These are phyloP conservation scores for Zanthoxylum bungeanum DNA, from an alignment of 345 rosid genomes.

Conservation along the genomic window DNA sequence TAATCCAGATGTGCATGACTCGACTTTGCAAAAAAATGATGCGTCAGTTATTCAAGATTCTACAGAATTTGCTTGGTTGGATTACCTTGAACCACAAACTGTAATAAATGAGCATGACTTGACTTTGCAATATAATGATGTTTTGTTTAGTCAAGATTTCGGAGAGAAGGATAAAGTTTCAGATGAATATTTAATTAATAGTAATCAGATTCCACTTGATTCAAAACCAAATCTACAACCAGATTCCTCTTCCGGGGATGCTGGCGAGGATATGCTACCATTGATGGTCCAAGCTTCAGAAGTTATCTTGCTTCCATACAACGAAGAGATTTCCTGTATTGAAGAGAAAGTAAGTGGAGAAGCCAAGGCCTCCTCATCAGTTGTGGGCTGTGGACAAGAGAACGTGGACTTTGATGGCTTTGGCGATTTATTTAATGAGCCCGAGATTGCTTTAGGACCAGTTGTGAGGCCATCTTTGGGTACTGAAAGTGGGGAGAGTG, in stretches of 20 bases:
- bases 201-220: slow-evolving; percentile 24
- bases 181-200: slow-evolving; percentile 31
- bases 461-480: slow-evolving; percentile 54
- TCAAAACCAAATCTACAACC: slow-evolving; percentile 35
- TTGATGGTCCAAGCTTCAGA: slow-evolving; percentile 56
- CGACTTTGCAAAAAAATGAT: slow-evolving; percentile 33
- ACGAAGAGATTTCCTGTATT: slow-evolving; percentile 43
- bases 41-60: neutral
- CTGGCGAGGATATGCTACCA: slow-evolving; percentile 71
- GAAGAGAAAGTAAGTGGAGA: slow-evolving; percentile 34
- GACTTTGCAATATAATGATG: slow-evolving; percentile 34
- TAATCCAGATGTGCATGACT: slow-evolving; percentile 35
- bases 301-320: slow-evolving; percentile 74
- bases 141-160: slow-evolving; percentile 24
- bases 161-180: slow-evolving; percentile 16
- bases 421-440: slow-evolving; percentile 93
- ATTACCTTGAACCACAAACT: slow-evolving; percentile 43
- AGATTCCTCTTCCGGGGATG: slow-evolving; percentile 49
- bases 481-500: slow-evolving; percentile 44
- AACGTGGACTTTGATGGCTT: slow-evolving; percentile 72
- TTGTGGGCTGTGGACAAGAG: slow-evolving; percentile 43
- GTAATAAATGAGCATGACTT: slow-evolving; percentile 33
- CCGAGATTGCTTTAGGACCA: slow-evolving; percentile 57
- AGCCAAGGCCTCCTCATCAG: slow-evolving; percentile 52
- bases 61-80: slow-evolving; percentile 42